phyloP scores from a whole-genome alignment of 306 rosid genomes.

The Cucumis cinereus region DNA sequence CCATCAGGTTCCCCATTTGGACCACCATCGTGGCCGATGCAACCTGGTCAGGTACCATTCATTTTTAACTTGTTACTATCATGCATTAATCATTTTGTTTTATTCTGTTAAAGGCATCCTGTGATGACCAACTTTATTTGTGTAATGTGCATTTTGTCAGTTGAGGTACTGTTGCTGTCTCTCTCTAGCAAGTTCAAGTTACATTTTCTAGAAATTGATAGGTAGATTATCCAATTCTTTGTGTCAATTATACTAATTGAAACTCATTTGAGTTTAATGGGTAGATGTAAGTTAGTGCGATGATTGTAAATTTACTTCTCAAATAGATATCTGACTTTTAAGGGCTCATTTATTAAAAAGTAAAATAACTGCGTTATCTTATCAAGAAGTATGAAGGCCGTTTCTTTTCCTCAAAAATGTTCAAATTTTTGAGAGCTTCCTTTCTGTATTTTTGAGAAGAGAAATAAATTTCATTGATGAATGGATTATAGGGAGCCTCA shows the following conservation, averaged over 20 bases:
- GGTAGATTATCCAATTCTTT: neutral
- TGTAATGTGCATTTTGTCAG: neutral
- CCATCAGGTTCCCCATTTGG: conserved; percentile 50
- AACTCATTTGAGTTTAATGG: neutral
- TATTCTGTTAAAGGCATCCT: neutral
- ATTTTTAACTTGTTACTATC: neutral
- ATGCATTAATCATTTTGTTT: neutral
- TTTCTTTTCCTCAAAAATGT: too few species aligned
- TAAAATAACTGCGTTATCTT: too few species aligned
- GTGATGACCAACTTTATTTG: neutral
- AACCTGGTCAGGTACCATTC: conserved; percentile 50
- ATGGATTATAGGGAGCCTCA: too few species aligned
- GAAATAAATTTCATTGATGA: too few species aligned
- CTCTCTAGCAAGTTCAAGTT: neutral
- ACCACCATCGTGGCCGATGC: conserved; percentile 66
- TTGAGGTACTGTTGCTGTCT: neutral
- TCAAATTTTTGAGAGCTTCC: too few species aligned
- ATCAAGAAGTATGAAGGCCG: too few species aligned
- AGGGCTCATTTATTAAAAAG: neutral
- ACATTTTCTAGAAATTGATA: neutral
- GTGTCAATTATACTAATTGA: neutral
- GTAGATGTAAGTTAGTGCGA: neutral
- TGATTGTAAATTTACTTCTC: neutral
- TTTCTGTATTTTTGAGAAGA: too few species aligned
- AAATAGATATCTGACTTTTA: neutral